Evolutionary conservation across 1,284 basidiomycete genomes (phyloP).

Genomic region (Tilletia walkeri): DNA sequence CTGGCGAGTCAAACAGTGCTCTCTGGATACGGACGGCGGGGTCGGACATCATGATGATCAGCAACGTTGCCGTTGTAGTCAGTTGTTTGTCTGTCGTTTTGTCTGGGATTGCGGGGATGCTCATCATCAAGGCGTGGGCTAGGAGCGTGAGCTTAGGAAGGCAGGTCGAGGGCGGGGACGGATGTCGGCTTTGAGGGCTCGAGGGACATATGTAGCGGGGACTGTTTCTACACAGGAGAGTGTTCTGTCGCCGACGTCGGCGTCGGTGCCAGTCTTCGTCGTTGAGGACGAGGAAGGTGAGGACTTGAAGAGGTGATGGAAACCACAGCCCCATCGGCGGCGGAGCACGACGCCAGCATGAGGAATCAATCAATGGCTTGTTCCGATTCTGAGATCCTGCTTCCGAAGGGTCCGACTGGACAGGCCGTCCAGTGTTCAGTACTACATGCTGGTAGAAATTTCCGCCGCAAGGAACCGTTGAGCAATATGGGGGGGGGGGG

Average conservation of each 20-base stretch:
- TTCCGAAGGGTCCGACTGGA: no score
- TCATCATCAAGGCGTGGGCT: conserved; percentile 50
- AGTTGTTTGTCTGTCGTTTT: conserved; percentile 43
- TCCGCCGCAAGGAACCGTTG: no score
- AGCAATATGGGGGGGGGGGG: no score
- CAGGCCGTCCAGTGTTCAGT: no score
- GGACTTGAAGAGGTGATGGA: conserved; percentile 20
- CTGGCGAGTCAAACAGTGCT: no score
- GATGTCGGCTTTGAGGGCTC: conserved; percentile 22
- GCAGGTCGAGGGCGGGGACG: neutral
- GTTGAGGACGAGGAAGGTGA: conserved; percentile 31
- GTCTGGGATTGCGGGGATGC: conserved; percentile 37
- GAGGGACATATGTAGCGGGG: neutral
- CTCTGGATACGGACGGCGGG: conserved; percentile 73
- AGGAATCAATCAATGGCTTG: no score
- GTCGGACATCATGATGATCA: conserved; percentile 67
- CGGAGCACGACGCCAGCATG: no score
- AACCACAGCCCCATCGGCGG: no score
- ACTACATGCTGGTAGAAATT: no score
- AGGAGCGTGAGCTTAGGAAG: conserved; percentile 24
- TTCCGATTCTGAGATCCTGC: no score
- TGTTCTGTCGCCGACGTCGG: neutral
- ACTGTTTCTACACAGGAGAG: neutral
- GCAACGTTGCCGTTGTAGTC: conserved; percentile 44
- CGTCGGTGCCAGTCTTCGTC: conserved; percentile 30